Percentiles rank a stretch among this genome's conserved stretches.
phyloP scores from a whole-genome alignment of 2,329 filamentous ascomycete species.

The Fusarium sp. region DNA sequence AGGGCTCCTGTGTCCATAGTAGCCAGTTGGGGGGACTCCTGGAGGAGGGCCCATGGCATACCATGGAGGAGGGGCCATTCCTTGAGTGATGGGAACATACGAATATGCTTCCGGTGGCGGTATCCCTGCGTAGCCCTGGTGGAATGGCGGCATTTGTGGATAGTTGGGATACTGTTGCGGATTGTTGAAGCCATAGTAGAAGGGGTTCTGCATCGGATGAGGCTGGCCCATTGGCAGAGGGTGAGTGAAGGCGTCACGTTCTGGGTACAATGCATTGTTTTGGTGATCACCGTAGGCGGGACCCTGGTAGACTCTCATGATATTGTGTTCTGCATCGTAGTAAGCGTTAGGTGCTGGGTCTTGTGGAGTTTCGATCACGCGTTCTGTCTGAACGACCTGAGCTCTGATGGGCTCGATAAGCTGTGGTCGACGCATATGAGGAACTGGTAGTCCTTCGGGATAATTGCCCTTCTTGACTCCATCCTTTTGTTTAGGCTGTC shows the following conservation, averaged over 20 bases:
- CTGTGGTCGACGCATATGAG: conserved; percentile 52
- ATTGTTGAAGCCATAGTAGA: conserved; percentile 52
- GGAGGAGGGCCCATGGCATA: conserved; percentile 34
- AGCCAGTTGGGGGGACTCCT: conserved; percentile 8
- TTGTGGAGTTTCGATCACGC: conserved; percentile 60
- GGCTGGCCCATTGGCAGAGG: conserved; percentile 55
- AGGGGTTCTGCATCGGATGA: conserved; percentile 56
- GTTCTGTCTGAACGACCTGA: conserved; percentile 64
- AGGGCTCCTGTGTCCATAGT: conserved; percentile 10
- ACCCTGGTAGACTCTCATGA: conserved; percentile 67
- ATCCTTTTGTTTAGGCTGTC: conserved; percentile 22
- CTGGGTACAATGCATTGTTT: conserved; percentile 57
- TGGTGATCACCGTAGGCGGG: conserved; percentile 63
- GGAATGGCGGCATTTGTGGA: conserved; percentile 24
- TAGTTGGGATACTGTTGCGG: conserved; percentile 36
- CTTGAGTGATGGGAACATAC: conserved; percentile 46
- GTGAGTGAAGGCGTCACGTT: conserved; percentile 44
- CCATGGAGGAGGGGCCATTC: conserved; percentile 39
- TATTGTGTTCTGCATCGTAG: conserved; percentile 61
- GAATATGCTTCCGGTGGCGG: conserved; percentile 31
- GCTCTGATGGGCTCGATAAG: conserved; percentile 59
- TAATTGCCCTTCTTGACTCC: conserved; percentile 39
- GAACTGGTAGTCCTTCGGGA: conserved; percentile 43
- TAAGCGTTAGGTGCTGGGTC: conserved; percentile 70
- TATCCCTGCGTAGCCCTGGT: conserved; percentile 11